Evolutionary conservation across 2,329 filamentous ascomycete genomes (phyloP).

Genomic region (Elsinoe ampelina): DNA sequence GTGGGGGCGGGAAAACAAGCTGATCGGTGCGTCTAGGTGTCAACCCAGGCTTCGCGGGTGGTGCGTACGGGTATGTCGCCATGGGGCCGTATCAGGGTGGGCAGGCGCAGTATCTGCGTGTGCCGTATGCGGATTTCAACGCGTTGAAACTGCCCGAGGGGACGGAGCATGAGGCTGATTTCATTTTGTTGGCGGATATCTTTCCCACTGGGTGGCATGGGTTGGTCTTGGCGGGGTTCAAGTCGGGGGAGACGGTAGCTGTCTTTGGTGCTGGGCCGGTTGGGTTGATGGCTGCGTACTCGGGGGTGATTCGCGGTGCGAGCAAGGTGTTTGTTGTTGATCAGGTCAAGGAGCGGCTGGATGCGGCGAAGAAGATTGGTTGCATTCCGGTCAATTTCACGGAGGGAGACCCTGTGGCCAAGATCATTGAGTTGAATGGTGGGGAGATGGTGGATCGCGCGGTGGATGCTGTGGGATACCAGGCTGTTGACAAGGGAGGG

Average conservation of each 20-base stretch:
- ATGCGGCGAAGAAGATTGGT: conserved; percentile 52
- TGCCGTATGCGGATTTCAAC: conserved; percentile 61
- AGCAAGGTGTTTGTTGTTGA: conserved; percentile 55
- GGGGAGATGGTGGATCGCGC: conserved; percentile 52
- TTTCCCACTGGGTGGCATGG: conserved; percentile 49
- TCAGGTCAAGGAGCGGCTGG: conserved; percentile 50
- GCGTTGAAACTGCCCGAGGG: conserved; percentile 52
- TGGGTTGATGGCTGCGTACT: conserved; percentile 58
- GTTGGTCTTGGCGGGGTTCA: conserved; percentile 48
- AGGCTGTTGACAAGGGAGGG: conserved; percentile 48
- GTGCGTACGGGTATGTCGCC: conserved; percentile 48
- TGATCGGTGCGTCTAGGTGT: conserved; percentile 25
- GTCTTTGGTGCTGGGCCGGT: conserved; percentile 58
- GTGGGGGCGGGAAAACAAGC: not conserved
- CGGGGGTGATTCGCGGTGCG: conserved; percentile 51
- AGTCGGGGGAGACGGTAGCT: conserved; percentile 52
- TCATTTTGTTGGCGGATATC: conserved; percentile 43
- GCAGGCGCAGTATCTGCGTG: conserved; percentile 55
- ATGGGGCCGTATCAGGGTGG: conserved; percentile 46
- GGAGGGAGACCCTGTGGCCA: conserved; percentile 49
- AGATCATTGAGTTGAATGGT: conserved; percentile 50
- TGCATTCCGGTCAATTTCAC: conserved; percentile 53
- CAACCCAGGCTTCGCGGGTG: conserved; percentile 51
- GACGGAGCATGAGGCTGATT: conserved; percentile 53
- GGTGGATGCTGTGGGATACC: conserved; percentile 58